Conservation (phyloP, 2,329 filamentous ascomycete species). For the Alternaria triticina region DNA sequence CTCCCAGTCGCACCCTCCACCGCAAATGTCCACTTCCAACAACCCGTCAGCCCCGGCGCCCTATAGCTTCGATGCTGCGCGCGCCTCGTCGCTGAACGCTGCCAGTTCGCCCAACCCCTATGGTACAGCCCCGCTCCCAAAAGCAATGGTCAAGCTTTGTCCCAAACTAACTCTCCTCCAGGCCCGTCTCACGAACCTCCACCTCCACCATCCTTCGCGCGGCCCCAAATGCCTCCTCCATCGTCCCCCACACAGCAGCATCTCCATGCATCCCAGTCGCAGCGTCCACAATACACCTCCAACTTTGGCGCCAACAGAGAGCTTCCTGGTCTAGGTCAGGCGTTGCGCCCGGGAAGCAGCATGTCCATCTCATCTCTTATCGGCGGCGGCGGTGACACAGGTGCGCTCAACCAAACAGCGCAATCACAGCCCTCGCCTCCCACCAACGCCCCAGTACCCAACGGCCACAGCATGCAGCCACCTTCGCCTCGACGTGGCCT, state of each 20-base stretch:
- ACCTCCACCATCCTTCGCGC: constrained; percentile 51
- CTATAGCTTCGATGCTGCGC: constrained; percentile 51
- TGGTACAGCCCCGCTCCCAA: constrained; percentile 34
- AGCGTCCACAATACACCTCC: constrained; percentile 51
- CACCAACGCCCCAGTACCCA: constrained; percentile 45
- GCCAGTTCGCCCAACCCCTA: constrained; percentile 43
- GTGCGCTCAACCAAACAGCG: constrained; percentile 44
- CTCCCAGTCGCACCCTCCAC: constrained; percentile 39
- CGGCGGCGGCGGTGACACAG: constrained; percentile 61
- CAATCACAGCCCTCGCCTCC: constrained; percentile 58
- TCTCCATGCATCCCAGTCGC: constrained; percentile 46
- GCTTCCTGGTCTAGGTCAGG: constrained; percentile 57
- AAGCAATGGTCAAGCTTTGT: constrained; percentile 15
- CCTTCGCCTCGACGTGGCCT: constrained; percentile 52
- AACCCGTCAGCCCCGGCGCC: constrained; percentile 45
- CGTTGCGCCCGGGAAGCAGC: constrained; percentile 65
- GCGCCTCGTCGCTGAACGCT: constrained; percentile 53
- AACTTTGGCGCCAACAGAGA: constrained; percentile 61
- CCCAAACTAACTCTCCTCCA: constrained; percentile 36
- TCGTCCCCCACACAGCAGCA: constrained; percentile 55
- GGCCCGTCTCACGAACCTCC: constrained; percentile 48
- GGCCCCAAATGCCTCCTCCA: constrained; percentile 58
- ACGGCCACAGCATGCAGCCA: constrained; percentile 54
- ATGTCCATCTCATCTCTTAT: constrained; percentile 80
- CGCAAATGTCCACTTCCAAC: constrained; percentile 43